These are phyloP conservation scores for Kuraishia capsulata DNA, from an alignment of 805 yeast species.

Conservation along the genomic window DNA sequence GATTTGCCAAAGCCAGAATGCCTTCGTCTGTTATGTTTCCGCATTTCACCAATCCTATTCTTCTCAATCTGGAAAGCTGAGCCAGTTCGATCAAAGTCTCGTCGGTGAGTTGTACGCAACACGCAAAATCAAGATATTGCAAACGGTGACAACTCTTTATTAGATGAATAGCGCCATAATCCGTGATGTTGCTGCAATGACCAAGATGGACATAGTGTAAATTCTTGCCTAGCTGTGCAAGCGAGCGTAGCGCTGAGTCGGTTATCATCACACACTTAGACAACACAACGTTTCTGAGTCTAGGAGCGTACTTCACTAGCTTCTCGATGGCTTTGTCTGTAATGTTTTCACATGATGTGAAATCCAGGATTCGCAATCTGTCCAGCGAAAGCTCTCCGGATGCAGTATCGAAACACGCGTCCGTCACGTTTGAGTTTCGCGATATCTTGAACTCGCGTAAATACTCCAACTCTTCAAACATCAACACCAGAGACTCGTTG, in stretches of 20 bases:
- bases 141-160: conserved; percentile 75
- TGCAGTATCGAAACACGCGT: conserved; percentile 47
- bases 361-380: conserved; percentile 70
- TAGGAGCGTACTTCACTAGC: conserved; percentile 71
- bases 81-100: conserved; percentile 70
- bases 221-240: conserved; percentile 67
- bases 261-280: conserved; percentile 86
- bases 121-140: conserved; percentile 90
- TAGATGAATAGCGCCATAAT: conserved; percentile 69
- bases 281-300: conserved; percentile 76
- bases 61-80: conserved; percentile 65
- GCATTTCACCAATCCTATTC: conserved; percentile 93
- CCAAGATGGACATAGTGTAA: conserved; percentile 89
- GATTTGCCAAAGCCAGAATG: conserved; percentile 52
- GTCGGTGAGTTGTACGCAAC: conserved; percentile 86
- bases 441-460: conserved; percentile 81
- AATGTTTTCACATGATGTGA: conserved; percentile 73
- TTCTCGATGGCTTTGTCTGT: conserved; percentile 73
- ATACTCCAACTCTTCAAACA: conserved; percentile 57
- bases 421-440: conserved; percentile 60
- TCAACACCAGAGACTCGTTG: conserved; percentile 46
- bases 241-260: conserved; percentile 64
- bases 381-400: conserved; percentile 45
- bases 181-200: conserved; percentile 87
- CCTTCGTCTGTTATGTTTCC: conserved; percentile 82